Conservation (phyloP, 1,284 basidiomycete genomes). For the Thecaphora thlaspeos region DNA sequence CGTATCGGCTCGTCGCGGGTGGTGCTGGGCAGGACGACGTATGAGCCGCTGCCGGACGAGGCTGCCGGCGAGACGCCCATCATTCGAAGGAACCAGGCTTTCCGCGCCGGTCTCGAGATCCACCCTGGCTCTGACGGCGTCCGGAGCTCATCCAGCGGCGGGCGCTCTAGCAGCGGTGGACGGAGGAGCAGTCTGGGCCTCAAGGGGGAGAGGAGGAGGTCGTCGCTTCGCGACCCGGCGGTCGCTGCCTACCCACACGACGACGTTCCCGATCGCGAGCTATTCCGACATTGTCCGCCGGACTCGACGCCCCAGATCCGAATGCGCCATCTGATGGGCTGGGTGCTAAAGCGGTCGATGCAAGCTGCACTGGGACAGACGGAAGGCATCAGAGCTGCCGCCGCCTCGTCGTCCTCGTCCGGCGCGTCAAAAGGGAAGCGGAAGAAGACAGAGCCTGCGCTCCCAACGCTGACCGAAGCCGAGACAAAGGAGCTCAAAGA, state of each 20-base stretch:
- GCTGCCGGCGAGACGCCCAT: constrained; percentile 38
- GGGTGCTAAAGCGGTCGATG: constrained; percentile 44
- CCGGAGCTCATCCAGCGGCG: constrained; percentile 12
- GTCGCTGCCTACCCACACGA: constrained; percentile 46
- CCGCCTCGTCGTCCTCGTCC: constrained; percentile 7
- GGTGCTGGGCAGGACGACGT: constrained; percentile 15
- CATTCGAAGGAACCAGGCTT: constrained; percentile 32
- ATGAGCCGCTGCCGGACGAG: constrained; percentile 33
- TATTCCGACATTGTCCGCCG: constrained; percentile 47
- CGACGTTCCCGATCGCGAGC: constrained; percentile 45
- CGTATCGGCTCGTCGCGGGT: neutral
- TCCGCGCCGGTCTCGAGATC: constrained; percentile 30
- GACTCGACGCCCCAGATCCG: constrained; percentile 44
- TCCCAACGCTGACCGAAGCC: constrained; percentile 24
- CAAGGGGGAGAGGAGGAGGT: constrained; percentile 41
- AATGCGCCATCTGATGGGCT: constrained; percentile 44
- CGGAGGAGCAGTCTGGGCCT: constrained; percentile 46
- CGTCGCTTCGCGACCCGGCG: constrained; percentile 40
- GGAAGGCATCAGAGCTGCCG: constrained; percentile 7
- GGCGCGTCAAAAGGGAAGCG: constrained; percentile 21
- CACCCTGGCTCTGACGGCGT: constrained; percentile 24
- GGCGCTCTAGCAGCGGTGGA: neutral
- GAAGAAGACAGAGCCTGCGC: constrained; percentile 15
- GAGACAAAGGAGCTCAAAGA: constrained; percentile 28
- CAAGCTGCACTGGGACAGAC: constrained; percentile 32